Evolutionary conservation across 257 asterid genomes (phyloP), one percentile per base, ranked within the genome.

Genomic region (Ballota nigra): DNA sequence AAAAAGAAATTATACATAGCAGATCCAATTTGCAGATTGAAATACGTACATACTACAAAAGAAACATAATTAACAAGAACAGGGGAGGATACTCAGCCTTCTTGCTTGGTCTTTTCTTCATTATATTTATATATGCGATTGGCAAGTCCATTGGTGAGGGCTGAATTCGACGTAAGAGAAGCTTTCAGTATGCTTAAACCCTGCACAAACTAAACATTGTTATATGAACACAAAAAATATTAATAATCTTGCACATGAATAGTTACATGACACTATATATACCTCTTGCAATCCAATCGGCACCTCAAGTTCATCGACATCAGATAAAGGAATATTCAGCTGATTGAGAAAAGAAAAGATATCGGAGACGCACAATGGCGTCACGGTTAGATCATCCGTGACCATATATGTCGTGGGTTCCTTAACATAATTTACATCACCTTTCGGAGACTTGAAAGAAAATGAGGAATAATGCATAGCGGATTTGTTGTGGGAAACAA

Each of bases 321-420:
- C 38, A 6, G 9, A 33, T 33, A 33, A 6, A 33, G 38, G 38
- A 33, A 33, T 33, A 33, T 33, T 33, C 36, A 31, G 36, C 38
- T 9, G 9, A 33, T 33, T 33, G 9, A 33, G 38, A 33, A 33
- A 2, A 6, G 38, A 33, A 5, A 33, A 33, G 38, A 33, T 2
- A 4, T 5, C 9, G 9, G 38, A 33, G 1, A 33, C 6, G 7
- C 9, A 33, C 6, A 4, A 33, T 33, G 38, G 38, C 0, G 9
- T 33, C 9, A 33, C 38, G 8, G 38, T 33, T 5, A 81, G 67
- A 70, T 77, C 66, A 45, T 81, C 73, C 1, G 60, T 55, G 6
- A 77, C 76, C 66, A 52, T 22, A 36, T 5, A 81, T 45, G 24
- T 33, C 8, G 9, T 8, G 1, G 57, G 9, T 12, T 65, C 74